Evolutionary conservation across 345 rosid species (phyloP).

Genomic region (Kandelia obovata): DNA sequence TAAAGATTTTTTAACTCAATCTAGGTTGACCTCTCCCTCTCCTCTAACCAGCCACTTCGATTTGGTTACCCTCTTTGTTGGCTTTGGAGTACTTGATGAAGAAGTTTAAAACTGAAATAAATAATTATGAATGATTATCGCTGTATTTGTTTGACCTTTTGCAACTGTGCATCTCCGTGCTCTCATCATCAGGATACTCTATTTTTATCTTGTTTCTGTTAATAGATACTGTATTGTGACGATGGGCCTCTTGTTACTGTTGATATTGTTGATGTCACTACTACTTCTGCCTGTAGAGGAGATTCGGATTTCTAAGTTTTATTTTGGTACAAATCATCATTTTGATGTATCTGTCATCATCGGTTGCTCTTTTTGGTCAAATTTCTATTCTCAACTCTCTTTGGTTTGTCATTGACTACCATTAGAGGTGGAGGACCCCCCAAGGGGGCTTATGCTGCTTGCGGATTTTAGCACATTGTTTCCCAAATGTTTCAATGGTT

Average conservation of each 20-base stretch:
- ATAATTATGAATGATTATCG: too few relatives aligned
- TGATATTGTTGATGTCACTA: neutral
- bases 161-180: too few relatives aligned
- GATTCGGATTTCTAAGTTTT: neutral
- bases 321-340: too few relatives aligned
- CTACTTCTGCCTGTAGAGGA: neutral
- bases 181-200: neutral
- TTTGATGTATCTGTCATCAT: neutral
- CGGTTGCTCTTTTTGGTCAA: neutral
- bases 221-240: neutral
- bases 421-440: neutral
- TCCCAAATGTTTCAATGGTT: neutral
- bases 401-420: neutral
- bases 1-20: too few relatives aligned
- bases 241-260: neutral
- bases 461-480: neutral
- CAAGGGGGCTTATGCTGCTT: neutral
- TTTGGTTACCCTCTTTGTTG: too few relatives aligned
- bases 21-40: too few relatives aligned
- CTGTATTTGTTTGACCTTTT: too few relatives aligned
- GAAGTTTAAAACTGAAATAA: too few relatives aligned
- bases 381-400: neutral
- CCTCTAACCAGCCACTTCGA: too few relatives aligned
- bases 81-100: too few relatives aligned
- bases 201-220: neutral